Base-by-base conservation (phyloP, 768 basidiomycete species). In the Podaxis rugospora region DNA sequence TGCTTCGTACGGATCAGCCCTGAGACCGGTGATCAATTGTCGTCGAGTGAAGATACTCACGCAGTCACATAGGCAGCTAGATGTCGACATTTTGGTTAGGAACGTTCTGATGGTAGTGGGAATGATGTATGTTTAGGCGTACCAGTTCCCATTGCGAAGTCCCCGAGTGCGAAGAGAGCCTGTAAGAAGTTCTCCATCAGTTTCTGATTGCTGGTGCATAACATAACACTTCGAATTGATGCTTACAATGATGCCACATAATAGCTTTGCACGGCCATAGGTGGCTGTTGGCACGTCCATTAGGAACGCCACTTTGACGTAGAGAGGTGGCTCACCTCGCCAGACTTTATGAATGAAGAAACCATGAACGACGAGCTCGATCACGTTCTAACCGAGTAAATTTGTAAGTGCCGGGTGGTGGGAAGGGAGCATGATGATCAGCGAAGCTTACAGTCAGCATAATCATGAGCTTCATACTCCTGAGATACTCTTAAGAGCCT, bases 401-500 rank as follows among this genome's bases (percentile, higher is more conserved):
- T 4, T 11, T 18, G 18, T 27, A 14, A 49, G 21, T 23, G 18
- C 3, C 25, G 13, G 9, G 9, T 16, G 9, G 9, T 16, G 40
- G 6, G 39, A 40, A 42, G 23, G 39, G 18, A 1, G 46, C 18
- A 21, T 21, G 55, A 56, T 56, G 44, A 35, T 35, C 16, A 44
- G 14, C 5, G n/a, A 4, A 23, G 37, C 52, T 39, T 11, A 60
- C 59, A 16, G 59, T 60, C 51, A 60, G 27, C 51, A 60, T 53
- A 14, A 60, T 54, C 59, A 60, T 60, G 1, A 60, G 51, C 40
- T 60, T 60, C 59, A 60, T 60, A 23, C 51, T 60, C 59, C 59
- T 60, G 16, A 16, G 23, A 42, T 6, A 27, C 13, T 9, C 18
- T 11, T 49, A 23, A 49, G 47, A 23, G 14, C 47, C 23, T 27